phyloP scores from a whole-genome alignment of 179 eudicot genomes.

The Sideroxylon spinosum region DNA sequence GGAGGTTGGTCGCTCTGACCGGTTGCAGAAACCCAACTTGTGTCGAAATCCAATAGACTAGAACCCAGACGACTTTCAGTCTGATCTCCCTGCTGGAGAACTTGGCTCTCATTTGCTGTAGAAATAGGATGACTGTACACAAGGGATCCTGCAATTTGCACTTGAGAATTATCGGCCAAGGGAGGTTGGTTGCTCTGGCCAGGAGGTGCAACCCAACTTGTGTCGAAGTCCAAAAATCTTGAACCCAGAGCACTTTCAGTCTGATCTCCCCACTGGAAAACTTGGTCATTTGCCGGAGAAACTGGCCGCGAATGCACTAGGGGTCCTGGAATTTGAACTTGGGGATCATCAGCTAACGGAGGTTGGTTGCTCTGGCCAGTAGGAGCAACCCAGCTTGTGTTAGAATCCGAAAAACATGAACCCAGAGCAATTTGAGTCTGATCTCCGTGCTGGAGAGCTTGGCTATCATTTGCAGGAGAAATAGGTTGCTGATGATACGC shows the following conservation, averaged over 20 bases:
- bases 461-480: no score
- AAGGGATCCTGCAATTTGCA: conserved; percentile 10
- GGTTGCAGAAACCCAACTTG: no score
- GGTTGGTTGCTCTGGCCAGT: no score
- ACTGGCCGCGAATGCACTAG: conserved; percentile 25
- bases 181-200: conserved; percentile 19
- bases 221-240: conserved; percentile 10
- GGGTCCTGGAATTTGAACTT: neutral
- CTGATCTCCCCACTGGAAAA: conserved; percentile 23
- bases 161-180: conserved; percentile 20
- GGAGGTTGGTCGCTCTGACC: no score
- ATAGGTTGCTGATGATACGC: no score
- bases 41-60: no score
- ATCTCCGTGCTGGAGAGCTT: no score
- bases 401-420: no score
- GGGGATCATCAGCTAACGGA: no score
- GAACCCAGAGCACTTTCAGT: conserved; percentile 22
- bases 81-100: conserved; percentile 24
- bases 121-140: neutral
- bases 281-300: conserved; percentile 22
- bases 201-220: conserved; percentile 16
- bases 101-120: conserved; percentile 19
- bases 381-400: no score
- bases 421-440: no score
- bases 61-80: conserved; percentile 10